A percentile compares a stretch with the other conserved stretches of the same genome.
Conservation (phyloP, 345 rosid genomes). For the Alliaria petiolata region DNA sequence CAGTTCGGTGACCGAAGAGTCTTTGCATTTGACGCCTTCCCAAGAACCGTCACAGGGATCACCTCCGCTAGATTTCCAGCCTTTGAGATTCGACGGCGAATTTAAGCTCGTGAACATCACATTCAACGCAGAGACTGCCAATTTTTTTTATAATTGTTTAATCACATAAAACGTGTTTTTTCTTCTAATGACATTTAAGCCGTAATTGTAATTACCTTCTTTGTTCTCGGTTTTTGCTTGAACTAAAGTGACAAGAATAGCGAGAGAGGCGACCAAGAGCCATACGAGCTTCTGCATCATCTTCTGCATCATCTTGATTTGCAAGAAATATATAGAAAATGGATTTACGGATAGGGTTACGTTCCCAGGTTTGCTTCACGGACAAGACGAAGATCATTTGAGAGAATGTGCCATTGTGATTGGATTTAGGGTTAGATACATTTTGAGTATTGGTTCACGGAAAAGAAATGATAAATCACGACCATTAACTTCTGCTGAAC, state of each 20-base stretch:
- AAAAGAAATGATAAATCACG: slow-evolving; percentile 11
- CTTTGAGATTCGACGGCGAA: slow-evolving; percentile 60
- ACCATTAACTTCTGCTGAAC: slow-evolving; percentile 18
- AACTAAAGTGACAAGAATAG: slow-evolving; percentile 25
- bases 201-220: slow-evolving; percentile 42
- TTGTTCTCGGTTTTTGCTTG: slow-evolving; percentile 45
- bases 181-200: not conserved
- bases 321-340: not conserved
- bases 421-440: not conserved
- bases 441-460: slow-evolving; percentile 16
- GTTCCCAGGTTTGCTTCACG: slow-evolving; percentile 11
- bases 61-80: slow-evolving; percentile 83
- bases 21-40: slow-evolving; percentile 84
- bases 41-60: slow-evolving; percentile 85
- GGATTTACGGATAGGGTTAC: not conserved
- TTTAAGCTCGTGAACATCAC: slow-evolving; percentile 83
- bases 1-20: slow-evolving; percentile 78
- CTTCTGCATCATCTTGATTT: slow-evolving; percentile 19
- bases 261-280: slow-evolving; percentile 33
- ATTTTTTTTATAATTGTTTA: not conserved
- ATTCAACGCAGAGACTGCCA: slow-evolving; percentile 76
- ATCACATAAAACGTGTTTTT: not conserved
- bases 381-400: slow-evolving; percentile 2
- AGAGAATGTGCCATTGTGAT: slow-evolving; percentile 16
- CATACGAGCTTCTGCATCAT: slow-evolving; percentile 14